These are phyloP conservation scores for Apiospora aurea DNA, from an alignment of 2,329 filamentous ascomycete species.

Conservation along the genomic window DNA sequence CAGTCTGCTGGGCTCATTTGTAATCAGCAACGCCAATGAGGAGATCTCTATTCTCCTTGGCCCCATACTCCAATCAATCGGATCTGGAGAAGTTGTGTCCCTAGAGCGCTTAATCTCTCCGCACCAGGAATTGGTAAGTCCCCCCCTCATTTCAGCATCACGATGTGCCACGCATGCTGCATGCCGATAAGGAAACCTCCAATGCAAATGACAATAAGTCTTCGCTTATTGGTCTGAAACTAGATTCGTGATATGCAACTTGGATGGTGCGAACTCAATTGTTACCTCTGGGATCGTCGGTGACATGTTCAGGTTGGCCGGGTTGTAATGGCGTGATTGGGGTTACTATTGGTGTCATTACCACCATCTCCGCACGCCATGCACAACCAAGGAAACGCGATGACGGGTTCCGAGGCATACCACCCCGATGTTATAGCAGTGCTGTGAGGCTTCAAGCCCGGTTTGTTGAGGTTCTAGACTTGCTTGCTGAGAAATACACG, in stretches of 20 bases:
- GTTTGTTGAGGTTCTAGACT: neutral
- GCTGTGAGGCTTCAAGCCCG: too few relatives aligned
- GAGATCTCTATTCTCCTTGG: neutral
- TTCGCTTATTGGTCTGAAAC: neutral
- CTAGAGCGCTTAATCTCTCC: neutral
- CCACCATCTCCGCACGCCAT: conserved; percentile 11
- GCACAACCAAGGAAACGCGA: neutral
- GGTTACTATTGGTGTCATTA: conserved; percentile 31
- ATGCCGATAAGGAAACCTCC: neutral
- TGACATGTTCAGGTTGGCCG: conserved; percentile 23
- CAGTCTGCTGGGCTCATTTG: neutral
- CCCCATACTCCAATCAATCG: neutral
- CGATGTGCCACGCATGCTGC: neutral
- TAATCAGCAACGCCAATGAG: neutral
- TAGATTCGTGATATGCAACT: neutral
- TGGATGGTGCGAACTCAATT: conserved; percentile 20
- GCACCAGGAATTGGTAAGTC: neutral
- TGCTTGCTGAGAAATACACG: neutral
- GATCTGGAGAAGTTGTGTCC: neutral
- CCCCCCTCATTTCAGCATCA: neutral
- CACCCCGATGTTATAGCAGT: neutral
- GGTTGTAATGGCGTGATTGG: conserved; percentile 34
- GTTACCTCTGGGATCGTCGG: neutral
- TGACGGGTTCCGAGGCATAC: too few relatives aligned
- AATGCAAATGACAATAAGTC: neutral